Evolutionary conservation across 129 eudicot genomes (phyloP).

Genomic region (Mikania micrantha): DNA sequence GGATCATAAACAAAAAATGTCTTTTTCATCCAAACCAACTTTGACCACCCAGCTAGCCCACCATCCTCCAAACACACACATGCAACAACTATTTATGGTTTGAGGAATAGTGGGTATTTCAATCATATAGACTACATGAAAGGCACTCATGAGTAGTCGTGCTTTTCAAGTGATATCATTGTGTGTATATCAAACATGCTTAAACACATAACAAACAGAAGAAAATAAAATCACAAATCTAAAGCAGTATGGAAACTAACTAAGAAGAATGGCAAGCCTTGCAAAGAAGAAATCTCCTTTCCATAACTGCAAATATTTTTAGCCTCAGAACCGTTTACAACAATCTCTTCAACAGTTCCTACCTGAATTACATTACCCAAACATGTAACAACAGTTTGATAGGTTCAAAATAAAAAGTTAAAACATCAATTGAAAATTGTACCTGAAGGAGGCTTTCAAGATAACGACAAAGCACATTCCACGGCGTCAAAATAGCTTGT

Average conservation of each 20-base stretch:
- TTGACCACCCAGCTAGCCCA: not conserved
- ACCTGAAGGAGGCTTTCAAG: slow-evolving; percentile 96
- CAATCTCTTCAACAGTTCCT: slow-evolving; percentile 57
- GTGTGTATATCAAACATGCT: not conserved
- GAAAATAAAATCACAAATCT: slow-evolving; percentile 38
- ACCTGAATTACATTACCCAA: slow-evolving; percentile 38
- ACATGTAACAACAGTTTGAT: not conserved
- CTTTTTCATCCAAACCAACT: not conserved
- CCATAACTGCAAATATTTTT: slow-evolving; percentile 72
- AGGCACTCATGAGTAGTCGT: not conserved
- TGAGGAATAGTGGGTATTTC: not conserved
- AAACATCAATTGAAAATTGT: not conserved
- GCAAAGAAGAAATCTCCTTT: slow-evolving; percentile 44
- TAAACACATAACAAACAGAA: not conserved
- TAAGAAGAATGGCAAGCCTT: slow-evolving; percentile 55
- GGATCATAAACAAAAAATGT: not conserved
- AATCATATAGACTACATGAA: slow-evolving; percentile 5
- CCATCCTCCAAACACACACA: not conserved
- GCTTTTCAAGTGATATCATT: not conserved
- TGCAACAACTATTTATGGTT: not conserved
- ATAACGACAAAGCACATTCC: slow-evolving; percentile 81
- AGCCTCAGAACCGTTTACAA: slow-evolving; percentile 75
- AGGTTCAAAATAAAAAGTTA: not conserved
- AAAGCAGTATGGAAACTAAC: slow-evolving; percentile 54
- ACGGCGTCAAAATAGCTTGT: slow-evolving; percentile 49